A percentile compares a stretch with the other conserved stretches of the same genome.
phyloP scores from a whole-genome alignment of 2,329 filamentous ascomycete species.

The Neofusicoccum parvum region DNA sequence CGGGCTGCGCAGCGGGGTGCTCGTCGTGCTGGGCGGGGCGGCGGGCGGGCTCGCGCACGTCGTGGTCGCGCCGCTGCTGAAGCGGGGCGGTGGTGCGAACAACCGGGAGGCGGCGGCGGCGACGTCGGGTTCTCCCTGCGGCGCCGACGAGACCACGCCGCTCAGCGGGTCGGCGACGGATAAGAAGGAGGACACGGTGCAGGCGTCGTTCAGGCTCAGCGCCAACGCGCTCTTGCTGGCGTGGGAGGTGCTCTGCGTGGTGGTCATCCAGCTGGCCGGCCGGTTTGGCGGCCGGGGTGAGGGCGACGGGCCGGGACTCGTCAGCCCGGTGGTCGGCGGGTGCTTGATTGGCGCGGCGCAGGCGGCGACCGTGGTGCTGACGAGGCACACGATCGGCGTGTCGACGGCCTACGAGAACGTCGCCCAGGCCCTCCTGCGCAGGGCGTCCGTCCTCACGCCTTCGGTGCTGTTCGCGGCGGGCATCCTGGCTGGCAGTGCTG shows the following conservation, averaged over 20 bases:
- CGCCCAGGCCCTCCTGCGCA: constrained; percentile 48
- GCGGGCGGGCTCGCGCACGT: constrained; percentile 53
- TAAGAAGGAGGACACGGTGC: constrained; percentile 1
- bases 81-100: too few species aligned
- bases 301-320: constrained; percentile 30
- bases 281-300: constrained; percentile 21
- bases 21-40: constrained; percentile 57
- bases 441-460: constrained; percentile 31
- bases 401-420: constrained; percentile 65
- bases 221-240: constrained; percentile 41
- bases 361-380: constrained; percentile 56
- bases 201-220: constrained; percentile 45
- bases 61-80: neutral
- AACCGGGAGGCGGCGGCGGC: neutral
- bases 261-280: constrained; percentile 44
- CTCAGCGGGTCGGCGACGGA: neutral
- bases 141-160: too few species aligned
- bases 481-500: constrained; percentile 51
- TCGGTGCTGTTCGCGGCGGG: constrained; percentile 57
- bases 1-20: constrained; percentile 55
- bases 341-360: constrained; percentile 62
- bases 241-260: constrained; percentile 48
- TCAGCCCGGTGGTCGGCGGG: constrained; percentile 58
- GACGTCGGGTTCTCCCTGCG: too few species aligned
- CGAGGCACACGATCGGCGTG: constrained; percentile 60